Percentiles rank a stretch among this genome's conserved stretches.
These are phyloP conservation scores for Leishmania arabica DNA, from an alignment of 208 protist species.

Conservation along the genomic window DNA sequence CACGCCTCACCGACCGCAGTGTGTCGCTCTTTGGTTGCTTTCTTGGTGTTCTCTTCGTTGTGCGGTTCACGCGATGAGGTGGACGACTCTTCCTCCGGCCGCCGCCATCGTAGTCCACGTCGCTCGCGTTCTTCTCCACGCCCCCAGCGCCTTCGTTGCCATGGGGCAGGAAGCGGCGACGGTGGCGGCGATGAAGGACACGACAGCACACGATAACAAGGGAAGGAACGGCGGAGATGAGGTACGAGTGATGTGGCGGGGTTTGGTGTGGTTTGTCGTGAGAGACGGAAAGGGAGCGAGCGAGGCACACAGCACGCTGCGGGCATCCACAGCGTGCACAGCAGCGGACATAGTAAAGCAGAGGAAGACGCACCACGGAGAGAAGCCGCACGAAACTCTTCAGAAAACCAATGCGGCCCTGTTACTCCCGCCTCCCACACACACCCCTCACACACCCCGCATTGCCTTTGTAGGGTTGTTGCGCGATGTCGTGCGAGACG, in stretches of 20 bases:
- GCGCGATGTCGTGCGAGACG: background rate
- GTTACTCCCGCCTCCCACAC: too few relatives aligned
- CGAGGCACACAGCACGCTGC: background rate
- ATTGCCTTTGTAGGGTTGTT: background rate
- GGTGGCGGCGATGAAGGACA: background rate
- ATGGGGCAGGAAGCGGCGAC: background rate
- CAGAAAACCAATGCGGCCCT: too few relatives aligned
- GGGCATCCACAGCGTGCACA: background rate
- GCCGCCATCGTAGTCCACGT: background rate
- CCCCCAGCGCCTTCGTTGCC: background rate
- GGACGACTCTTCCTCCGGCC: background rate
- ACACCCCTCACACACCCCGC: too few relatives aligned
- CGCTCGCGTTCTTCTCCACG: background rate
- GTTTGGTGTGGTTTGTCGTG: too few relatives aligned
- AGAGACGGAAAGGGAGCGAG: background rate
- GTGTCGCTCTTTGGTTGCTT: background rate
- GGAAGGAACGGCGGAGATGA: background rate
- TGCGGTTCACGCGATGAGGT: background rate
- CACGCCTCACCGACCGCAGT: background rate
- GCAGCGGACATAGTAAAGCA: background rate
- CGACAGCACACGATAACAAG: background rate
- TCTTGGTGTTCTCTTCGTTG: background rate
- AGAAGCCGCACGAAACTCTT: background rate
- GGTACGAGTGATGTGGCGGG: background rate
- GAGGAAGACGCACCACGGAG: background rate